These are phyloP conservation scores for Neurospora sp. DNA, from an alignment of 495 filamentous ascomycete genomes.

Conservation along the genomic window DNA sequence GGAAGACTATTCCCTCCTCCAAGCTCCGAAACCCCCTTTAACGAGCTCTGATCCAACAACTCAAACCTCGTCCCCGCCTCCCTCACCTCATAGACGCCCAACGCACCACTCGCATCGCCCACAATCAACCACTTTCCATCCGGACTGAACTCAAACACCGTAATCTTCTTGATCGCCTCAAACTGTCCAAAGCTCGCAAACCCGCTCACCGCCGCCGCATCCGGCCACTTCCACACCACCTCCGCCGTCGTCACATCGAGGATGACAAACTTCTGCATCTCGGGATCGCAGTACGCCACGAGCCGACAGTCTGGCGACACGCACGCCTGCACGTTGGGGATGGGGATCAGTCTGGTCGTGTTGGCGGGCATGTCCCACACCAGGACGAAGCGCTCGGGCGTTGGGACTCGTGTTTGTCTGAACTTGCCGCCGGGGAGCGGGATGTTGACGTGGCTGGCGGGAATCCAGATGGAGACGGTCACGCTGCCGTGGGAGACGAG, in stretches of 20 bases:
- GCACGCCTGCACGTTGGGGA: conserved; percentile 19
- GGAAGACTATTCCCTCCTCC: background rate
- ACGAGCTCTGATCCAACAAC: conserved; percentile 2
- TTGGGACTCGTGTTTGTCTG: background rate
- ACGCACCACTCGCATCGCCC: conserved; percentile 11
- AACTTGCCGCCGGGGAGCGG: conserved; percentile 11
- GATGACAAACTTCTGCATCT: conserved; percentile 8
- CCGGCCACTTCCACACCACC: conserved; percentile 21
- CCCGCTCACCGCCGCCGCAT: conserved; percentile 1
- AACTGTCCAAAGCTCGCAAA: conserved; percentile 15
- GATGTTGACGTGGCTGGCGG: conserved; percentile 14
- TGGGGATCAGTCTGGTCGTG: conserved; percentile 15
- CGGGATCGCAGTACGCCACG: conserved; percentile 18
- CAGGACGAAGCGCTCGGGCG: conserved; percentile 15
- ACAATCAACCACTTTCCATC: conserved; percentile 18
- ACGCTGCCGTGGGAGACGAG: conserved; percentile 14
- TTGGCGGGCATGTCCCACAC: conserved; percentile 17
- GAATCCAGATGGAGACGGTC: conserved; percentile 22
- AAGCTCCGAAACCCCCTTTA: background rate
- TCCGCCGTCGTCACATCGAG: conserved; percentile 10
- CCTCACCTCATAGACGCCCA: conserved; percentile 17
- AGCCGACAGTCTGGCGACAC: conserved; percentile 18
- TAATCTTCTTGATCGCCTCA: conserved; percentile 13
- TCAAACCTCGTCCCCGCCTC: conserved; percentile 9
- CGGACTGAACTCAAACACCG: conserved; percentile 20